These are phyloP conservation scores for Neurospora intermedia DNA, from an alignment of 495 filamentous ascomycete genomes.

Conservation along the genomic window DNA sequence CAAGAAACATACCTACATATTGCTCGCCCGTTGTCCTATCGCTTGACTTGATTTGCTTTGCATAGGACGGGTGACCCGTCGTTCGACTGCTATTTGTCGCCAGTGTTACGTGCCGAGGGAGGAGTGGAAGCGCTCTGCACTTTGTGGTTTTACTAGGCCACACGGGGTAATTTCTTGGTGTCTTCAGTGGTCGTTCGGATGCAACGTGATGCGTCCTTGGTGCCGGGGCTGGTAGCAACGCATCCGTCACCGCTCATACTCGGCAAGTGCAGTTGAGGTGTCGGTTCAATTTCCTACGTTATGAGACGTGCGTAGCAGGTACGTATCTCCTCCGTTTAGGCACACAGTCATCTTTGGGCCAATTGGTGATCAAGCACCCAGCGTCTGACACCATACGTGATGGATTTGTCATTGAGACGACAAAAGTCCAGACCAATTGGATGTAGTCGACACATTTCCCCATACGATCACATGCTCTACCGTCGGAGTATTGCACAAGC, in stretches of 20 bases:
- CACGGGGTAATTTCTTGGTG: slow-evolving; percentile 1
- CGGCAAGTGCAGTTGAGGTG: slow-evolving; percentile 3
- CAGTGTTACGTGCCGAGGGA: background rate
- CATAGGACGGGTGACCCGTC: background rate
- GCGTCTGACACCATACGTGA: background rate
- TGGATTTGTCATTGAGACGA: background rate
- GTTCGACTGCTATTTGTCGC: background rate
- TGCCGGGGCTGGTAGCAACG: slow-evolving; percentile 7
- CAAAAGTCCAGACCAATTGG: background rate
- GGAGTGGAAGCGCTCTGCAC: background rate
- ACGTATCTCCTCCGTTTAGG: background rate
- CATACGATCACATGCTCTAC: background rate
- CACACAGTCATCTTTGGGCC: background rate
- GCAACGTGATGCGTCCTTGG: slow-evolving; percentile 13
- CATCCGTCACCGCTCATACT: slow-evolving; percentile 12
- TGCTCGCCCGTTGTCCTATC: background rate
- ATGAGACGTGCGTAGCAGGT: background rate
- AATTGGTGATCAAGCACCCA: background rate
- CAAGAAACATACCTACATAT: background rate
- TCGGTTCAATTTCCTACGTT: background rate
- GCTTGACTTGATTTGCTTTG: background rate
- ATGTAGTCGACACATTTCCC: background rate
- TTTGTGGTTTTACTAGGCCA: slow-evolving; percentile 1
- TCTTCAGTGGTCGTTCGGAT: slow-evolving; percentile 6
- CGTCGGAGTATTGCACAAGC: background rate